Evolutionary conservation across 1,139 yeast genomes (phyloP), one percentile per base, ranked within the genome.

Genomic region (Taphrina confusa): DNA sequence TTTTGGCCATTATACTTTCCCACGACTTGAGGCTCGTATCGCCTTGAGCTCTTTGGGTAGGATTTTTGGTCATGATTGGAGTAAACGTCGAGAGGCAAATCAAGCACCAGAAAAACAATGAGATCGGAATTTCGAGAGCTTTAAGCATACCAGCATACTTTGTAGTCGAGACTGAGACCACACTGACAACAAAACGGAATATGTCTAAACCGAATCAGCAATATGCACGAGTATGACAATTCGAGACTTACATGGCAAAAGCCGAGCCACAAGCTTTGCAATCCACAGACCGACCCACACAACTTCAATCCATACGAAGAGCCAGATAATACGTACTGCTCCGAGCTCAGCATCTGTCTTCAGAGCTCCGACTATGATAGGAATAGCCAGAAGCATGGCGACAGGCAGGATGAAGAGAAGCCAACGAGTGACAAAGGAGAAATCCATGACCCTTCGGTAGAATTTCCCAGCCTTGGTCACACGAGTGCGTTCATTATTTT

Each of bases 271-370:
- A 4, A 74, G 63, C 25, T 74, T 67, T 12, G 73, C 66, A n/a
- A 74, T 63, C 70, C 72, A 74, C 42, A 74, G 65, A 4, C 75
- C 66, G n/a, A 71, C 75, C 78, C 78, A 75, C 25, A 70, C 74
- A 30, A 75, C 70, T 62, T 75, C 78, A n/a, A 73, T 66, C 78
- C 78, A 75, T 46, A 75, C 73, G 60, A 75, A 75, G 20, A 75
- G 63, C 77, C 77, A 75, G 70, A 71, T 67, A 20, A 75, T 67
- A 1, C 73, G 68, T 16, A 73, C 71, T 18, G 69, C 66, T 31
- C 77, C 78, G 5, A 75, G 62, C 12, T 62, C 16, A 3, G 72
- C 72, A 14, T 66, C 63, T 1, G 67, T 69, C 37, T 67, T 64
- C 22, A 67, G 73, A 1, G 76, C 76, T 25, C 76, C 77, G 5